Conservation (phyloP, 768 basidiomycete genomes). For the Leucogyrophana mollusca region DNA sequence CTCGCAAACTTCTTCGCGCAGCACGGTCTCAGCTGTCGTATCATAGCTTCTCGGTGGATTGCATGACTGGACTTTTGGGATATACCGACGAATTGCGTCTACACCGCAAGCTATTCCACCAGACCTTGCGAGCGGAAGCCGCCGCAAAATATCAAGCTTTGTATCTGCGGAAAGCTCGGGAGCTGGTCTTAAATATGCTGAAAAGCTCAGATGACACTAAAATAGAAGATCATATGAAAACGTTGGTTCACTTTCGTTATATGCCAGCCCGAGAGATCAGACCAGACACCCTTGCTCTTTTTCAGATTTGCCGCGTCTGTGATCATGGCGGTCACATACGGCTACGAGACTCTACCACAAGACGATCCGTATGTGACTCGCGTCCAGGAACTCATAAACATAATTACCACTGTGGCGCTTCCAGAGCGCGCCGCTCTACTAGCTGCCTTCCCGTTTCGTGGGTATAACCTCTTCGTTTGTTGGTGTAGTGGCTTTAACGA, state of each 20-base stretch:
- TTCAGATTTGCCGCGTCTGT: not conserved
- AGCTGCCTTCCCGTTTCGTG: constrained; percentile 9
- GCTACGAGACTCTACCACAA: not conserved
- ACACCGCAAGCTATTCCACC: constrained; percentile 14
- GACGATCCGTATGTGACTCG: constrained; percentile 6
- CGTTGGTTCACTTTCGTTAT: constrained; percentile 2
- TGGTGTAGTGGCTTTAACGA: not conserved
- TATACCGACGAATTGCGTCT: constrained; percentile 16
- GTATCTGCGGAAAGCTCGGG: constrained; percentile 2
- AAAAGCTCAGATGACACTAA: not conserved
- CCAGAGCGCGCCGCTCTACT: constrained; percentile 1
- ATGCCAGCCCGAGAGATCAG: not conserved
- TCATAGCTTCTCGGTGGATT: constrained; percentile 8
- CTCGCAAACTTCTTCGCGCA: not conserved
- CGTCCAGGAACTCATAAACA: not conserved
- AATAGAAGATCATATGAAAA: not conserved
- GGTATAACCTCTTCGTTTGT: not conserved
- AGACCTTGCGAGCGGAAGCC: constrained; percentile 7
- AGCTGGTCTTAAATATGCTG: not conserved
- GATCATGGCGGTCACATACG: constrained; percentile 5
- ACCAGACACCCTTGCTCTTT: too few relatives aligned
- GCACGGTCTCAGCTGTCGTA: not conserved
- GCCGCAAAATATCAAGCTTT: constrained; percentile 4
- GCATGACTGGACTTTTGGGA: constrained; percentile 6
- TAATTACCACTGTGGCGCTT: not conserved